phyloP scores from a whole-genome alignment of 352 stramenopile genomes.

The Globisporangium recalcitrans region DNA sequence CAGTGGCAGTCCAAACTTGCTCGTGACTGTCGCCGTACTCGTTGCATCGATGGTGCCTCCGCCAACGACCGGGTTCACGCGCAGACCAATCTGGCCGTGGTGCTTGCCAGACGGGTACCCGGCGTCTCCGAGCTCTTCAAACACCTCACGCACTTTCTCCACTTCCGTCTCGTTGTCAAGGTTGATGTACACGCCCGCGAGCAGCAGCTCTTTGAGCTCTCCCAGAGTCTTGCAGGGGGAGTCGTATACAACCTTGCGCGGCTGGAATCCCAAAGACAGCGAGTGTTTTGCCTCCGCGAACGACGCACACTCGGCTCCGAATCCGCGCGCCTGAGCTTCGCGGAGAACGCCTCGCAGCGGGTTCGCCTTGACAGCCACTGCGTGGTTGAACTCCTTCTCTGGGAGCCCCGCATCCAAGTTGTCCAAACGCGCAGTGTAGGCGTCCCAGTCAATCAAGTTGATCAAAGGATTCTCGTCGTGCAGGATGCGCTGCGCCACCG shows the following conservation, averaged over 20 bases:
- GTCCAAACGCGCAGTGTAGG: conserved; percentile 48
- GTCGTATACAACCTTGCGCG: conserved; percentile 86
- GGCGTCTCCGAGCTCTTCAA: conserved; percentile 30
- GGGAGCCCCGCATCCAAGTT: conserved; percentile 53
- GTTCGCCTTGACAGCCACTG: conserved; percentile 79
- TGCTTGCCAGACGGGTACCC: conserved; percentile 25
- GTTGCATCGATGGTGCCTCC: conserved; percentile 79
- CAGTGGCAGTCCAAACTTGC: conserved; percentile 89
- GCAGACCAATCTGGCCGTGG: conserved; percentile 71
- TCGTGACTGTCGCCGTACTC: conserved; percentile 84
- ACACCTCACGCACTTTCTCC: conserved; percentile 57
- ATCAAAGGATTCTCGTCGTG: conserved; percentile 49
- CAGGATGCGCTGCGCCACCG: conserved; percentile 42
- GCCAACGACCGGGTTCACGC: conserved; percentile 90
- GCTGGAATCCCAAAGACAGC: conserved; percentile 64
- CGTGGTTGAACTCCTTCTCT: conserved; percentile 67
- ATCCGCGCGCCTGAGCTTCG: conserved; percentile 37
- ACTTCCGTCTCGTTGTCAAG: conserved; percentile 91
- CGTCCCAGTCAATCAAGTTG: conserved; percentile 65
- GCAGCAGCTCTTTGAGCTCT: conserved; percentile 79
- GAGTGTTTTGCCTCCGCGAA: conserved; percentile 79
- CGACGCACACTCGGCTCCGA: conserved; percentile 81
- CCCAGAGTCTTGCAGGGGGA: conserved; percentile 88
- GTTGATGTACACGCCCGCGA: conserved; percentile 86
- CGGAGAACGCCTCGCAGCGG: conserved; percentile 59